Evolutionary conservation across 2,329 filamentous ascomycete genomes (phyloP).

Genomic region (Paecilomyces niveus): DNA sequence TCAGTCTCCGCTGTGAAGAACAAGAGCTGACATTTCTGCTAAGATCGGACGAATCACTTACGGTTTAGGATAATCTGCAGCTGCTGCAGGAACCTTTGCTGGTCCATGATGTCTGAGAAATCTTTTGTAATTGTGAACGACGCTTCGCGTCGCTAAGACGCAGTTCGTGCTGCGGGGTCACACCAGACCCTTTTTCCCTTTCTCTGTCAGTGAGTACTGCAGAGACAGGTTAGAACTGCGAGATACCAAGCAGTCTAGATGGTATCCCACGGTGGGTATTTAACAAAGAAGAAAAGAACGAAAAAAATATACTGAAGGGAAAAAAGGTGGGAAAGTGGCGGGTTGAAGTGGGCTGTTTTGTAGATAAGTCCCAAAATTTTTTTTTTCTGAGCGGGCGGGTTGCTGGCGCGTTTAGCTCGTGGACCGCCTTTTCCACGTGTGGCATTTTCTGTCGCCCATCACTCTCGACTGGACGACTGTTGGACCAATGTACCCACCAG

Average conservation of each 20-base stretch:
- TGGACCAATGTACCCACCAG: background rate
- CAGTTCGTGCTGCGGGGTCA: background rate
- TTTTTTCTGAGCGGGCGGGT: constrained; percentile 2
- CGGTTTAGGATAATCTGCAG: constrained; percentile 82
- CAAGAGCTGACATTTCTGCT: constrained; percentile 1
- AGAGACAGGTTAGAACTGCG: background rate
- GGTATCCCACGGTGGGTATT: background rate
- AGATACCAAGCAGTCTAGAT: background rate
- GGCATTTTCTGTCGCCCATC: background rate
- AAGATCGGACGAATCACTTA: constrained; percentile 45
- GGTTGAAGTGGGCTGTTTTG: constrained; percentile 4
- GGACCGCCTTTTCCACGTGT: constrained; percentile 1
- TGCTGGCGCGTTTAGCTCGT: constrained; percentile 1
- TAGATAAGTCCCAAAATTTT: background rate
- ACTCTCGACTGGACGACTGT: background rate
- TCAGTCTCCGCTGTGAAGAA: constrained; percentile 1
- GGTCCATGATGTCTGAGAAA: constrained; percentile 56
- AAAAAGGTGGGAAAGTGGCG: constrained; percentile 1
- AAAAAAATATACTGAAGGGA: background rate
- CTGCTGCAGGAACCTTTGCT: constrained; percentile 77
- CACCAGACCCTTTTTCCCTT: background rate
- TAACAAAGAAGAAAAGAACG: constrained; percentile 1
- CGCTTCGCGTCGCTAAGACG: background rate
- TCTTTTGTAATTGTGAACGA: background rate
- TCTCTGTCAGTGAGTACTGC: background rate